Conservation (phyloP, 1,139 yeast genomes). For the Suhomyces kunorum region DNA sequence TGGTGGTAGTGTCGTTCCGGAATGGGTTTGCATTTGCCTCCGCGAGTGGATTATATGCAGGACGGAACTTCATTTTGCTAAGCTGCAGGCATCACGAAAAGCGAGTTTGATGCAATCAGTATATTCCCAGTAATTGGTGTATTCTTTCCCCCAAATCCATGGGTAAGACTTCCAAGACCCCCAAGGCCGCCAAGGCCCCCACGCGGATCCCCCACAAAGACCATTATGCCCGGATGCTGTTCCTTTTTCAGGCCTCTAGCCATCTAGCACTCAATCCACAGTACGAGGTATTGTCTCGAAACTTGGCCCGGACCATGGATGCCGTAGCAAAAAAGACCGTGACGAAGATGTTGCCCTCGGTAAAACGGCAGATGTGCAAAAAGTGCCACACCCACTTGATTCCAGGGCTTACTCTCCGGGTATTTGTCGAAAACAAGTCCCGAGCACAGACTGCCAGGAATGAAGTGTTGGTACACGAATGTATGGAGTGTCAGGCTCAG, state of each 20-base stretch:
- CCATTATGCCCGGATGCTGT: constrained; percentile 59
- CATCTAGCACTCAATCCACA: constrained; percentile 25
- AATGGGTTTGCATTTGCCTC: constrained; percentile 7
- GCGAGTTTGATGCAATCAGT: too few species aligned
- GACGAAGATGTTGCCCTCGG: constrained; percentile 56
- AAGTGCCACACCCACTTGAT: constrained; percentile 50
- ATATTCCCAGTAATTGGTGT: too few species aligned
- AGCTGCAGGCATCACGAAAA: too few species aligned
- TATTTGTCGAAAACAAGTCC: constrained; percentile 33
- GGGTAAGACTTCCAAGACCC: constrained; percentile 2
- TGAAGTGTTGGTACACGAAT: constrained; percentile 36
- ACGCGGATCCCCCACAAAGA: constrained; percentile 53
- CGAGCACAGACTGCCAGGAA: constrained; percentile 25
- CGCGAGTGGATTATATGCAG: constrained; percentile 4
- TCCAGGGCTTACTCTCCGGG: constrained; percentile 47
- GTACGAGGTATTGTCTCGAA: constrained; percentile 45
- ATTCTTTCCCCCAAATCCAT: too few species aligned
- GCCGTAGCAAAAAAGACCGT: constrained; percentile 65
- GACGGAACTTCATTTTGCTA: too few species aligned
- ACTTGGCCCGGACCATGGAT: constrained; percentile 48
- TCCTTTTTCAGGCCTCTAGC: constrained; percentile 53
- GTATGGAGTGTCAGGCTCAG: constrained; percentile 26
- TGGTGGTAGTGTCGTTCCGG: background rate
- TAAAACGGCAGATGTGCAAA: constrained; percentile 66
- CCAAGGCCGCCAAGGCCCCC: constrained; percentile 22